Evolutionary conservation across 208 protist species (phyloP).

Genomic region (Naegleria gruberi): DNA sequence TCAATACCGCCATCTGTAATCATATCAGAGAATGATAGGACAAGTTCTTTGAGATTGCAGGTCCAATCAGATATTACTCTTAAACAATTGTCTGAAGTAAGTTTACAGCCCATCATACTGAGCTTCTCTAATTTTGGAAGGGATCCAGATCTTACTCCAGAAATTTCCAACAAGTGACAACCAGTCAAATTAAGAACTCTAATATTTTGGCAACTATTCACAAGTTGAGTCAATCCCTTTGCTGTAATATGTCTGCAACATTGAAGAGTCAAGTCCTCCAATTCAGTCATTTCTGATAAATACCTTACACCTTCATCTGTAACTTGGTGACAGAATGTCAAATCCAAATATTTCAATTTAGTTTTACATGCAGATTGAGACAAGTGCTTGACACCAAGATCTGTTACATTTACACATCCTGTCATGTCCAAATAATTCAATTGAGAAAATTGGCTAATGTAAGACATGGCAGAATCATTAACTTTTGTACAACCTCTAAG

Average conservation of each 20-base stretch:
- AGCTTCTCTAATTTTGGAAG: neutral
- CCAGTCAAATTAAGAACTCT: conserved; percentile 1
- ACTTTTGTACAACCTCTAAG: conserved; percentile 11
- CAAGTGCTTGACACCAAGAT: neutral
- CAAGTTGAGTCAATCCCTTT: neutral
- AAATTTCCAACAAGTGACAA: neutral
- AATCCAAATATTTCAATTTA: conserved; percentile 6
- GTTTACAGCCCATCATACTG: conserved; percentile 16
- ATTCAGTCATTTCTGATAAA: neutral
- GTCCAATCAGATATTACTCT: neutral
- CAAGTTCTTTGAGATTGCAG: neutral
- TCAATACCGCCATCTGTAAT: conserved; percentile 16
- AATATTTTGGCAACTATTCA: neutral
- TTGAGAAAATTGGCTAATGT: neutral
- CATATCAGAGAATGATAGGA: neutral
- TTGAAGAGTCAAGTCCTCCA: neutral
- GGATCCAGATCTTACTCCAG: neutral
- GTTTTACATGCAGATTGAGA: neutral
- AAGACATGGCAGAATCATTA: neutral
- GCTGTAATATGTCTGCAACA: neutral
- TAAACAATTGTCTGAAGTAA: neutral
- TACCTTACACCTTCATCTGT: conserved; percentile 16
- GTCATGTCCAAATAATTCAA: neutral
- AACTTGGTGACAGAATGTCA: conserved; percentile 23
- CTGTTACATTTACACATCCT: conserved; percentile 1